phyloP scores from a whole-genome alignment of 2,329 filamentous ascomycete genomes.

The Aspergillus aculeatinus region DNA sequence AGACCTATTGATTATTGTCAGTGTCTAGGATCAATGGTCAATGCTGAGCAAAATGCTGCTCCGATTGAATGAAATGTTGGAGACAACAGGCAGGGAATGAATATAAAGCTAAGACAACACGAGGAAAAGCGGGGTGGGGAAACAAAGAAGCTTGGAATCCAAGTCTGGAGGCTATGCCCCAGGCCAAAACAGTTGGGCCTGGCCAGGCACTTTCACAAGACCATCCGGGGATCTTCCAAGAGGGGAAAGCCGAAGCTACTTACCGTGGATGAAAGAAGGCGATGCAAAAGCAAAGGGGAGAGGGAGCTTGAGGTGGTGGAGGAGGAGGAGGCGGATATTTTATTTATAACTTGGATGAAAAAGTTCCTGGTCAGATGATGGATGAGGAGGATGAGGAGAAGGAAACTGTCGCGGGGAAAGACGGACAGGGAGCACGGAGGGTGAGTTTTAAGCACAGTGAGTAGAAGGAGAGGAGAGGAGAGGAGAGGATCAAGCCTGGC shows the following conservation, averaged over 20 bases:
- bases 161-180: background rate
- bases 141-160: constrained; percentile 19
- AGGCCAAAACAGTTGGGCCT: background rate
- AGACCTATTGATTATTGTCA: constrained; percentile 13
- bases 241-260: background rate
- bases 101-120: background rate
- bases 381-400: constrained; percentile 8
- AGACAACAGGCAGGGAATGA: background rate
- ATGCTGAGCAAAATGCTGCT: background rate
- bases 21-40: background rate
- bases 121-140: constrained; percentile 7
- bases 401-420: constrained; percentile 11
- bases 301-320: background rate
- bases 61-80: background rate
- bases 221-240: background rate
- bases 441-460: background rate
- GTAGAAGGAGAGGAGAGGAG: too few species aligned
- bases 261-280: constrained; percentile 1
- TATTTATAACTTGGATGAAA: background rate
- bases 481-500: too few species aligned
- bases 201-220: constrained; percentile 2
- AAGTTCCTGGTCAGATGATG: background rate
- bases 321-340: constrained; percentile 10
- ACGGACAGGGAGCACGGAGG: background rate
- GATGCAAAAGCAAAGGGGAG: background rate